Base-by-base conservation (phyloP, 352 stramenopile species). In the Pythium sukuiense region DNA sequence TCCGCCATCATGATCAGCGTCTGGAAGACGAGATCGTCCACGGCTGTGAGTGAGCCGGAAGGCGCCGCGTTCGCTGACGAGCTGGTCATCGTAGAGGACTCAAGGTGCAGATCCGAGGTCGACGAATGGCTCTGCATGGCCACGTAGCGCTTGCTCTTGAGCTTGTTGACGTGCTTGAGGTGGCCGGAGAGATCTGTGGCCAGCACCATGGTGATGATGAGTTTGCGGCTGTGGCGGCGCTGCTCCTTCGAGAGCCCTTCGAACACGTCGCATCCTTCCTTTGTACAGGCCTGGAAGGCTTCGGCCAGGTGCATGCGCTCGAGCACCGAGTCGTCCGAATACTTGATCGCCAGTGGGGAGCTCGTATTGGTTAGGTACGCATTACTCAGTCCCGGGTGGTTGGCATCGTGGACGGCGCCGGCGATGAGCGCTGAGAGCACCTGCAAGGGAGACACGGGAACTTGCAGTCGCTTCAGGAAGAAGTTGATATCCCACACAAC, bases 311-410 rank as follows among this genome's bases (percentile, higher is more conserved):
- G 84, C 82, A 91, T 91, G 14, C 82, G 76, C 63, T 92, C 84
- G n/a, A 98, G 77, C n/a, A 97, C 89, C 33, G 87, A 93, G 63
- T 94, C 81, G 59, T 97, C 94, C 67, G 96, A 97, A 77, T 98
- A 98, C 50, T 89, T 87, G 64, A 98, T 84, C 39, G 93, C 93
- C 26, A 98, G 69, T 14, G 93, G 83, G 12, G 86, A 88, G 52
- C 67, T 85, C 18, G 88, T 96, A 37, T 81, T 85, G 14, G 97
- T 74, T 14, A 98, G 78, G 71, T 95, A 98, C 35, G 76, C 73
- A 74, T 98, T 98, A 67, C 88, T 98, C 16, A 94, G 84, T 11
- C 95, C 95, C 0, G 89, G 87, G 70, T 98, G 95, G 50, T 92
- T 97, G 12, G 98, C 79, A 67, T 98, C 95, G 67, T 98, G 95